phyloP scores from a whole-genome alignment of 495 filamentous ascomycete genomes.

The Penicillium tannophilum region DNA sequence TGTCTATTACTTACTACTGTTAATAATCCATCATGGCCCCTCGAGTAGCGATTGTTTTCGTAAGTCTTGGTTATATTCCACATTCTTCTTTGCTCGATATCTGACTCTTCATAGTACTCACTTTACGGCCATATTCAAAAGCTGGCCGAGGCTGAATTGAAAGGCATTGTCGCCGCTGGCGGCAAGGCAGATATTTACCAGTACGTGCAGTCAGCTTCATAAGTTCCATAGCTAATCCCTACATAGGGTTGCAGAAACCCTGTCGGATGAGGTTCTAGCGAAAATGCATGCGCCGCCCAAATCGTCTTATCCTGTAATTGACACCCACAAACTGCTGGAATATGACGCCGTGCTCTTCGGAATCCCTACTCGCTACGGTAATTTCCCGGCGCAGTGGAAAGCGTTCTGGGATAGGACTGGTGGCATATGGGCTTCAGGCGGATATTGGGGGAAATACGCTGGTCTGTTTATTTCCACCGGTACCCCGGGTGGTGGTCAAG shows the following conservation, averaged over 20 bases:
- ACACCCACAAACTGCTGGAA: conserved; percentile 64
- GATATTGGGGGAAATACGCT: conserved; percentile 86
- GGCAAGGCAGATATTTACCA: conserved; percentile 79
- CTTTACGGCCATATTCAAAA: conserved; percentile 90
- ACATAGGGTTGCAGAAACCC: conserved; percentile 79
- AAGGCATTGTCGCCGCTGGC: conserved; percentile 85
- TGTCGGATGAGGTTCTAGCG: conserved; percentile 76
- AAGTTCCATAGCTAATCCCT: background rate
- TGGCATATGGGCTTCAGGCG: conserved; percentile 68
- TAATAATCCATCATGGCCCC: background rate
- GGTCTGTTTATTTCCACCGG: conserved; percentile 88
- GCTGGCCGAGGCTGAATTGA: conserved; percentile 87
- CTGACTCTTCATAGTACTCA: conserved; percentile 67
- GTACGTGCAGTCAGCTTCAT: conserved; percentile 37
- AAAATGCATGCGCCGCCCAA: conserved; percentile 91
- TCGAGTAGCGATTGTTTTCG: background rate
- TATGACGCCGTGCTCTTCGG: conserved; percentile 94
- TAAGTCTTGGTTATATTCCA: background rate
- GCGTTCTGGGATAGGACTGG: conserved; percentile 84
- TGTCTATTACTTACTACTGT: too few relatives aligned
- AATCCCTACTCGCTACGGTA: conserved; percentile 97
- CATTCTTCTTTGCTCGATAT: too few relatives aligned
- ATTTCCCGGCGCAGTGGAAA: conserved; percentile 98
- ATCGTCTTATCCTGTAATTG: conserved; percentile 64
- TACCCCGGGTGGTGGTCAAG: conserved; percentile 86